Evolutionary conservation across 805 yeast species (phyloP).

Genomic region (Hanseniaspora lachancei): DNA sequence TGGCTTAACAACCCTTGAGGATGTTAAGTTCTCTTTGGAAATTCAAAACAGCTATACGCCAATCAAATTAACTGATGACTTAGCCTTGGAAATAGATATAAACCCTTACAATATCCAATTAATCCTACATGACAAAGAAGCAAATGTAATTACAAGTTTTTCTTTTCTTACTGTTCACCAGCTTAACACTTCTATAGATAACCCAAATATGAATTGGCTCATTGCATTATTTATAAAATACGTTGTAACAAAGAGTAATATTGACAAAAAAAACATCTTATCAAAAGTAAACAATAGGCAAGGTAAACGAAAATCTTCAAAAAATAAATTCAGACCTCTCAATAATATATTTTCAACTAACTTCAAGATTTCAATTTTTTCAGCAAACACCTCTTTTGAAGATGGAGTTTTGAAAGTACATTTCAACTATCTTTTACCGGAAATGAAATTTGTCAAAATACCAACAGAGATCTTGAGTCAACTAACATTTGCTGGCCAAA

Average conservation of each 20-base stretch:
- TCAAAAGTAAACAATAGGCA: not conserved
- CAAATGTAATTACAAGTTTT: not conserved
- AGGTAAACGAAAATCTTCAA: not conserved
- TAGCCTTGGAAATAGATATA: not conserved
- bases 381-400: too few relatives aligned
- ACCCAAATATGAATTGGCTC: not conserved
- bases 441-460: not conserved
- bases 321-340: not conserved
- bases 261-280: not conserved
- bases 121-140: not conserved
- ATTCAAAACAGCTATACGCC: not conserved
- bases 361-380: not conserved
- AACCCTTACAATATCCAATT: not conserved
- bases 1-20: not conserved
- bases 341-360: not conserved
- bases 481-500: too few relatives aligned
- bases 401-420: not conserved
- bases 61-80: not conserved
- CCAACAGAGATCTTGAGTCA: not conserved
- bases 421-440: not conserved
- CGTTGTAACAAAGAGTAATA: not conserved
- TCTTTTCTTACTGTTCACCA: not conserved
- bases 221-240: not conserved
- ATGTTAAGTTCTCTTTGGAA: not conserved
- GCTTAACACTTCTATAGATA: not conserved